Conservation (phyloP, 495 filamentous ascomycete species). For the Lepraria neglecta region DNA sequence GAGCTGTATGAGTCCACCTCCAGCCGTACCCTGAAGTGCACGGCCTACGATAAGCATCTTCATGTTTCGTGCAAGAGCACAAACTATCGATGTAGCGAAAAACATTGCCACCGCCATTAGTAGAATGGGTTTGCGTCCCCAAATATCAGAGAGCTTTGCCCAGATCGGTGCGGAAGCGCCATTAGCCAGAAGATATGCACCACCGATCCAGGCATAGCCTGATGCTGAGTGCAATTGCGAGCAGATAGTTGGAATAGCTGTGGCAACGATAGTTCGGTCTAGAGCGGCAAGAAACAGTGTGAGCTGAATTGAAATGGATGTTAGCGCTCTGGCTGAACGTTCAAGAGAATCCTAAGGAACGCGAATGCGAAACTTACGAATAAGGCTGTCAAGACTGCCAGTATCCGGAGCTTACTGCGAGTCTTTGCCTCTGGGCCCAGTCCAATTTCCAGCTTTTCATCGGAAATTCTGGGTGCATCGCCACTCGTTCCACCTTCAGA, state of each 20-base stretch:
- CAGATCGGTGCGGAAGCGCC: conserved; percentile 37
- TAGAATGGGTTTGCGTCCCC: conserved; percentile 52
- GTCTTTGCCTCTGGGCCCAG: not conserved
- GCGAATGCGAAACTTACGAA: not conserved
- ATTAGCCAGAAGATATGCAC: conserved; percentile 38
- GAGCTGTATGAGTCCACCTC: conserved; percentile 48
- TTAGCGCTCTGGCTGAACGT: not conserved
- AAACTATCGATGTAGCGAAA: conserved; percentile 41
- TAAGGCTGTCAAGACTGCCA: not conserved
- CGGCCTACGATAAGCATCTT: conserved; percentile 49
- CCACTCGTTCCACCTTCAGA: not conserved
- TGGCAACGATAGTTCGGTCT: conserved; percentile 50
- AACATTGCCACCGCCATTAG: conserved; percentile 43
- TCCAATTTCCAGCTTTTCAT: too few relatives aligned
- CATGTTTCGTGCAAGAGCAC: conserved; percentile 46
- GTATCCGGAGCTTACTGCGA: not conserved
- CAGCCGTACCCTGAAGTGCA: conserved; percentile 50
- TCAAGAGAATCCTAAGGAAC: too few relatives aligned
- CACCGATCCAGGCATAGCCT: conserved; percentile 52
- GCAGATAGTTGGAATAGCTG: conserved; percentile 46
- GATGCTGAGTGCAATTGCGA: conserved; percentile 39
- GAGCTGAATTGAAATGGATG: not conserved
- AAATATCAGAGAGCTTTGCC: conserved; percentile 55
- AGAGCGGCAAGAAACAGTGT: conserved; percentile 46
- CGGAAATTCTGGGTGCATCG: not conserved